Evolutionary conservation across 495 filamentous ascomycete species (phyloP), one percentile per base, ranked within the genome.

Genomic region (Xylaria intraflava): DNA sequence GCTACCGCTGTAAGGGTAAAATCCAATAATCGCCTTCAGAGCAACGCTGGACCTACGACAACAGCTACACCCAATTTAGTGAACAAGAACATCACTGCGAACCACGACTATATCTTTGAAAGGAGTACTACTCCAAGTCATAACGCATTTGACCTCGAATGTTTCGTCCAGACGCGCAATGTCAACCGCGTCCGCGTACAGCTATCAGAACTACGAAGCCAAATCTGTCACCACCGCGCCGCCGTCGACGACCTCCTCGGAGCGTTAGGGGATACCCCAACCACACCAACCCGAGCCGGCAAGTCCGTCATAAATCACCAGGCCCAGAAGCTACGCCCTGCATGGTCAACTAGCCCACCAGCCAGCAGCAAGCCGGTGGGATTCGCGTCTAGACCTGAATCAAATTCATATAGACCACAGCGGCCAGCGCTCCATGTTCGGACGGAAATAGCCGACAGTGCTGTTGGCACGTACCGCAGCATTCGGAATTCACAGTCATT

Each of bases 151-250:
- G 48, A 61, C 44, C 53, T 64, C 4, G 59, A 61, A 45, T 35
- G 65, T 24, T 72, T 70, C 62, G 48, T 70, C 14, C 64, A 72
- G 22, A 57, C 68, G 6, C 71, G 68, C 26, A 71, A 70, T 16
- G 60, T 74, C 27, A 65, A 69, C 59, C 76, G 69, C 52, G 73
- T 69, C 56, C 69, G 65, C 46, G 61, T 67, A 7, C 69, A 71
- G 42, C 72, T 81, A 16, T 59, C 66, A 2, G 59, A 51, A 27
- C 61, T 81, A 5, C 61, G 66, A 11, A 50, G 53, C 16, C 72
- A 76, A 49, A 62, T 78, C 12, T 51, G 58, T 23, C 67, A 63
- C 14, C 73, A 78, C 56, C 62, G 68, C 20, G 60, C 62, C 49
- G 67, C 58, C 42, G 51, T 78, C 14, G 64, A 71, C 17, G 51